A percentile compares a stretch with the other conserved stretches of the same genome.
These are phyloP conservation scores for Macroventuria anomochaeta DNA, from an alignment of 2,329 filamentous ascomycete species.

Conservation along the genomic window DNA sequence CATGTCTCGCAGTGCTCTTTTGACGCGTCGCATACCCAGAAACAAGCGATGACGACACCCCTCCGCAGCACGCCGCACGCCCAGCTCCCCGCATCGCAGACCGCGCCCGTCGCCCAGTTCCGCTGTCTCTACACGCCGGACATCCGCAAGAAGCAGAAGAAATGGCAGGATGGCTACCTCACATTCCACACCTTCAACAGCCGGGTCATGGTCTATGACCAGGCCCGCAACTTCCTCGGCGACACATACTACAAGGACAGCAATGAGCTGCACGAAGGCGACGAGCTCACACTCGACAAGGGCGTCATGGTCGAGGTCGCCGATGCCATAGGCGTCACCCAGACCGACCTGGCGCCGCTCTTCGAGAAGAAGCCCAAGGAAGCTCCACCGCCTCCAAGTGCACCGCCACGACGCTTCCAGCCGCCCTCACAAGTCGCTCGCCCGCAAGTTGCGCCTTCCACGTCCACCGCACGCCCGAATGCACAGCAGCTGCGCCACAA, in stretches of 20 bases:
- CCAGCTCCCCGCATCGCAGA: conserved; percentile 60
- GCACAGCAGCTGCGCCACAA: conserved; percentile 59
- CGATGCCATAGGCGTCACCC: conserved; percentile 72
- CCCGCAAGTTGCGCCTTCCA: conserved; percentile 22
- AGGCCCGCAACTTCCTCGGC: conserved; percentile 78
- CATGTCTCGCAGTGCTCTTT: too few species aligned
- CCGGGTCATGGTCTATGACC: conserved; percentile 88
- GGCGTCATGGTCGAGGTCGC: conserved; percentile 81
- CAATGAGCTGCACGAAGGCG: conserved; percentile 75
- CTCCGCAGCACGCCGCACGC: conserved; percentile 33
- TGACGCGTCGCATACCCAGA: too few species aligned
- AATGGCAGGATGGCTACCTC: conserved; percentile 91
- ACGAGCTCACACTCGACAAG: conserved; percentile 80
- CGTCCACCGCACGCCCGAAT: conserved; percentile 14
- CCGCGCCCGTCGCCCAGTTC: conserved; percentile 80
- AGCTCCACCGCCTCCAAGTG: conserved; percentile 24
- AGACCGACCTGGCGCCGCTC: conserved; percentile 80
- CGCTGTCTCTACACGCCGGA: conserved; percentile 88
- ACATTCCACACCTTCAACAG: conserved; percentile 92
- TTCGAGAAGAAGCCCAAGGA: conserved; percentile 70
- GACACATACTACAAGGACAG: conserved; percentile 81
- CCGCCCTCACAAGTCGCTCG: conserved; percentile 24
- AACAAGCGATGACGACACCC: conserved; percentile 35
- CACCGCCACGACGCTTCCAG: conserved; percentile 29
- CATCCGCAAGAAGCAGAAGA: conserved; percentile 82